Base-by-base conservation (phyloP, 176 grass and related monocot genomes). In the Panicum miliaceum region DNA sequence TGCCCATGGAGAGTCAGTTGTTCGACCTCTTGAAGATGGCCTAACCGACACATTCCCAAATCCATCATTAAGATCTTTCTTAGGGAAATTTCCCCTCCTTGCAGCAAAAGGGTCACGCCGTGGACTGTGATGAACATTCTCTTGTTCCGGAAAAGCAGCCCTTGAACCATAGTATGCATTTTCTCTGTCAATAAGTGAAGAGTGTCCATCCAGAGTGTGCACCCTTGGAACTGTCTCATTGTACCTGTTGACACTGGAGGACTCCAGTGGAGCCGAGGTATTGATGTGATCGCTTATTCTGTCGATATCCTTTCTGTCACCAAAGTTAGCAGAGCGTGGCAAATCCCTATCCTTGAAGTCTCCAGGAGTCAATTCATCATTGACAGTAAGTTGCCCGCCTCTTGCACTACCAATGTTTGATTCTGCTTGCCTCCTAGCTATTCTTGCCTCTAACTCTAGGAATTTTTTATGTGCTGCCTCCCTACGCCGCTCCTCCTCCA, bases 401-500 rank as follows among this genome's bases (percentile, higher is more conserved):
- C 87, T 88, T 81, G 46, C 8, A 16, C 11, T 41, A 13, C 16
- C 34, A 37, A 23, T 56, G 53, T 63, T 95, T 56, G 90, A 76
- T 88, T 90, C 89, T 37, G 81, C 76, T 62, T 87, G 80, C 32
- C 93, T 79, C 71, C 78, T 98, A 64, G 93, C 93, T 43, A 98
- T 98, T 87, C n/a, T 98, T 52, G 87, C 89, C 86, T 98, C 96
- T 72, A 98, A 83, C 64, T 98, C 96, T 57, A 92, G 78, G 76
- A 98, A 86, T 83, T 98, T 98, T 76, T 96, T 73, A 50, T 57
- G 85, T 50, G 96, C 96, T 67, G 91, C 96, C 78, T 98, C 96
- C 79, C 91, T 98, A 51, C 96, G 90, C 71, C 91, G 90, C 88
- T 94, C 96, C 72, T 98, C 96, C 86, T 98, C 96, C 73, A 87